Conservation (phyloP, 2,329 filamentous ascomycete species). For the Sphaceloma murrayae region DNA sequence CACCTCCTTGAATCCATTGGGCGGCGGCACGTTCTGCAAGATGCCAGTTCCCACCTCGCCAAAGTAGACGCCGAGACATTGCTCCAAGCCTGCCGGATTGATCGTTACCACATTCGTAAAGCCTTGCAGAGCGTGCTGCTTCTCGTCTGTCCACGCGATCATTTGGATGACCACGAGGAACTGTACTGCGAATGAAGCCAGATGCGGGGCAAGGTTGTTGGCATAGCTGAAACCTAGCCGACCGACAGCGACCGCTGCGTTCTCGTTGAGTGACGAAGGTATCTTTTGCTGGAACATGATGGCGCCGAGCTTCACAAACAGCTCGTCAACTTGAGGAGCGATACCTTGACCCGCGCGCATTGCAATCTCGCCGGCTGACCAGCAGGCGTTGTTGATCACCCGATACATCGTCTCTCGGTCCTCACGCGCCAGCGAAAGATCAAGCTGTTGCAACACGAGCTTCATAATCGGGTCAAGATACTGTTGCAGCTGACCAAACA, state of each 20-base stretch:
- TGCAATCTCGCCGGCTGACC: conserved; percentile 88
- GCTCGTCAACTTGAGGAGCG: conserved; percentile 63
- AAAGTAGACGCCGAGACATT: conserved; percentile 73
- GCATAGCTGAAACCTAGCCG: conserved; percentile 73
- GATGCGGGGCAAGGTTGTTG: conserved; percentile 65
- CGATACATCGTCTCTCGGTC: conserved; percentile 81
- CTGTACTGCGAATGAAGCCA: conserved; percentile 68
- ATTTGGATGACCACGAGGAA: conserved; percentile 76
- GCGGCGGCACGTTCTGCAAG: conserved; percentile 50
- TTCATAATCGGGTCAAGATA: conserved; percentile 66
- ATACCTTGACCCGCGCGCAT: conserved; percentile 65
- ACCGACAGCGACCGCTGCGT: conserved; percentile 86
- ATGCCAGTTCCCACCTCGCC: conserved; percentile 66
- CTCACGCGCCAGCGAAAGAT: conserved; percentile 55
- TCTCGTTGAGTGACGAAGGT: conserved; percentile 80
- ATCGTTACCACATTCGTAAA: conserved; percentile 75
- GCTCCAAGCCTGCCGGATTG: conserved; percentile 89
- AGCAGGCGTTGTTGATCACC: conserved; percentile 96
- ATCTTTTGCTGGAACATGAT: conserved; percentile 81
- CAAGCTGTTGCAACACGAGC: conserved; percentile 70
- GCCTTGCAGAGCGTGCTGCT: conserved; percentile 83
- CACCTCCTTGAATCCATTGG: conserved; percentile 68
- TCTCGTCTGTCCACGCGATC: conserved; percentile 83
- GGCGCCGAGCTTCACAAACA: conserved; percentile 66
- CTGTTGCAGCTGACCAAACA: conserved; percentile 70